Percentiles rank a stretch among this genome's conserved stretches.
Evolutionary conservation across 2,329 filamentous ascomycete species (phyloP).

Genomic region (Penicillium sp.): DNA sequence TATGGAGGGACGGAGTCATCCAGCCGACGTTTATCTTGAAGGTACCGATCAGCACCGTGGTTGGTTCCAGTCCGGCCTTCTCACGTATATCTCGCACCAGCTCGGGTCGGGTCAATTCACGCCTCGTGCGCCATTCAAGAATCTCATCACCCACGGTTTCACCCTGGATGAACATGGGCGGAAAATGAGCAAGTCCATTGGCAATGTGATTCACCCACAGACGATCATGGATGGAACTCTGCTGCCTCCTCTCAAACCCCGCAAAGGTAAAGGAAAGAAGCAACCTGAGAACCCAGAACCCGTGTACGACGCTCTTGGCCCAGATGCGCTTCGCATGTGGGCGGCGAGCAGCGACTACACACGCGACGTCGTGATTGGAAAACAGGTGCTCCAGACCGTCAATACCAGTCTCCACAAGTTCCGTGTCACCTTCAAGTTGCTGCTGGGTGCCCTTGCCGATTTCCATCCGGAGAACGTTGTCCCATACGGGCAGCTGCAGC

Average conservation of each 20-base stretch:
- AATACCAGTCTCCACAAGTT: conserved; percentile 80
- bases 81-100: conserved; percentile 72
- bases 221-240: conserved; percentile 84
- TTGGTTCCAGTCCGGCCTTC: conserved; percentile 95
- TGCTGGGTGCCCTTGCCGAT: conserved; percentile 70
- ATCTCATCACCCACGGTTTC: conserved; percentile 93
- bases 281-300: conserved; percentile 34
- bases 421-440: conserved; percentile 83
- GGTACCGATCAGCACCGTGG: conserved; percentile 94
- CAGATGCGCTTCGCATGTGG: conserved; percentile 87
- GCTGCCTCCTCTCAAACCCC: conserved; percentile 65
- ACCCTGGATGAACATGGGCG: conserved; percentile 84
- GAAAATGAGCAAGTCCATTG: conserved; percentile 98
- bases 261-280: conserved; percentile 54
- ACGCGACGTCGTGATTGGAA: conserved; percentile 77
- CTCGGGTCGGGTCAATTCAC: conserved; percentile 33
- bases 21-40: conserved; percentile 85
- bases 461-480: conserved; percentile 45
- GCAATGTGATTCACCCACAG: conserved; percentile 77
- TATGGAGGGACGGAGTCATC: conserved; percentile 28
- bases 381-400: conserved; percentile 70
- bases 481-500: conserved; percentile 51
- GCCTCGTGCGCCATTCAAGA: conserved; percentile 70
- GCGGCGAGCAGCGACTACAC: conserved; percentile 90
- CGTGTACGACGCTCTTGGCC: conserved; percentile 69